A percentile compares a stretch with the other conserved stretches of the same genome.
Evolutionary conservation across 176 grass and related monocot species (phyloP).

Genomic region (Melocanna baccifera): DNA sequence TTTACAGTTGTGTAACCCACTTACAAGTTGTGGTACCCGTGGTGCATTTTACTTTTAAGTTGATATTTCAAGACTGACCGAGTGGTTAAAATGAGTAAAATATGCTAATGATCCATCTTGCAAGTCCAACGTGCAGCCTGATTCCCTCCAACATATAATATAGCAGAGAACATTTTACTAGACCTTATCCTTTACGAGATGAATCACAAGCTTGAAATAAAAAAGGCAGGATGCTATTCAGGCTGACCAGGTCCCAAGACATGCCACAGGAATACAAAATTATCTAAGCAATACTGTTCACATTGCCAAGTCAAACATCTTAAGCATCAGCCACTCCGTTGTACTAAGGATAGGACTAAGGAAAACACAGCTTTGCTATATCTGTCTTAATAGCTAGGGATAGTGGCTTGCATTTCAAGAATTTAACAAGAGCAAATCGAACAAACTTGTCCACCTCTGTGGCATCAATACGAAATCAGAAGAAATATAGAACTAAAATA

Average conservation of each 20-base stretch:
- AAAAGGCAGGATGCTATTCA: neutral
- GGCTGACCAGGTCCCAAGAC: slow-evolving; percentile 23
- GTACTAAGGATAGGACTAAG: slow-evolving; percentile 3
- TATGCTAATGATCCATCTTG: neutral
- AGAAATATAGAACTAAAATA: neutral
- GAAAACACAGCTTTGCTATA: neutral
- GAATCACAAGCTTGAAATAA: slow-evolving; percentile 12
- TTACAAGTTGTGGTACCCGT: too few species aligned
- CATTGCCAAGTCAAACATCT: slow-evolving; percentile 31
- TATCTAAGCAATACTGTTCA: slow-evolving; percentile 20
- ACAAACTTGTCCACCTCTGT: neutral
- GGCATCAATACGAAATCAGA: neutral
- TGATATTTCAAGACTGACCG: neutral
- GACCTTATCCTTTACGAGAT: slow-evolving; percentile 19
- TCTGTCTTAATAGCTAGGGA: neutral
- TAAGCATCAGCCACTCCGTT: neutral
- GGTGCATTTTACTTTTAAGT: neutral
- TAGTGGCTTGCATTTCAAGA: neutral
- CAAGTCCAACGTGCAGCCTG: neutral
- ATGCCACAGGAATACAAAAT: slow-evolving; percentile 20
- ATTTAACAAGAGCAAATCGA: slow-evolving; percentile 13
- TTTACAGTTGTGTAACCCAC: too few species aligned
- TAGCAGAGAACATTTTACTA: neutral
- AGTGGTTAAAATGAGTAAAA: slow-evolving; percentile 15
- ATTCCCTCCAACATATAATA: slow-evolving; percentile 28